These are phyloP conservation scores for Stagonosporopsis tanaceti DNA, from an alignment of 2,329 filamentous ascomycete genomes.

Conservation along the genomic window DNA sequence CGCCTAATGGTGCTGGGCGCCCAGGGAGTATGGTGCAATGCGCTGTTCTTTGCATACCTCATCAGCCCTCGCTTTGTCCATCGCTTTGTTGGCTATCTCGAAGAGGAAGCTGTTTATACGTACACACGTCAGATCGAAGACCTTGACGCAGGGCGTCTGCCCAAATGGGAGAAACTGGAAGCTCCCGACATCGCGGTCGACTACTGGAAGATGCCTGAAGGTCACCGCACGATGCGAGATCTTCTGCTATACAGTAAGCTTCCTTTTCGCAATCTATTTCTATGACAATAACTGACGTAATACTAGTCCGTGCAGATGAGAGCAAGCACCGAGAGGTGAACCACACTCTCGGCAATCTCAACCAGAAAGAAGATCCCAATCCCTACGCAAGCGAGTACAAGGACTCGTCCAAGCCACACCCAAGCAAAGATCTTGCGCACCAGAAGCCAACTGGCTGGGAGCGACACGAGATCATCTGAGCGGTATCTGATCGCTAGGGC, in stretches of 20 bases:
- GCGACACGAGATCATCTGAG: slow-evolving; percentile 66
- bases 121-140: slow-evolving; percentile 91
- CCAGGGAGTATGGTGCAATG: slow-evolving; percentile 97
- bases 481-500: slow-evolving; percentile 1
- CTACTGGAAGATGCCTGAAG: slow-evolving; percentile 96
- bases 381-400: slow-evolving; percentile 88
- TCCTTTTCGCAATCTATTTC: neutral
- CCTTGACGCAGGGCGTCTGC: slow-evolving; percentile 82
- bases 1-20: slow-evolving; percentile 86
- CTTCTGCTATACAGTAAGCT: slow-evolving; percentile 83
- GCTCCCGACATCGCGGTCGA: slow-evolving; percentile 88
- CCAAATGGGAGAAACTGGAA: slow-evolving; percentile 78
- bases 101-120: slow-evolving; percentile 95
- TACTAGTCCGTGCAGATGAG: slow-evolving; percentile 48
- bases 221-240: slow-evolving; percentile 81
- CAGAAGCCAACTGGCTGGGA: slow-evolving; percentile 81
- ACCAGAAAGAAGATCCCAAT: slow-evolving; percentile 88
- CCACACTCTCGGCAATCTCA: slow-evolving; percentile 88
- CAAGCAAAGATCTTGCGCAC: slow-evolving; percentile 71
- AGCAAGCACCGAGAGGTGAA: slow-evolving; percentile 85
- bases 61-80: slow-evolving; percentile 87
- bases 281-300: slow-evolving; percentile 2
- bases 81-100: slow-evolving; percentile 94
- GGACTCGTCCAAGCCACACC: slow-evolving; percentile 71
- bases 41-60: slow-evolving; percentile 88